phyloP scores from a whole-genome alignment of 495 filamentous ascomycete species.

The Hypoxylon lenormandii region DNA sequence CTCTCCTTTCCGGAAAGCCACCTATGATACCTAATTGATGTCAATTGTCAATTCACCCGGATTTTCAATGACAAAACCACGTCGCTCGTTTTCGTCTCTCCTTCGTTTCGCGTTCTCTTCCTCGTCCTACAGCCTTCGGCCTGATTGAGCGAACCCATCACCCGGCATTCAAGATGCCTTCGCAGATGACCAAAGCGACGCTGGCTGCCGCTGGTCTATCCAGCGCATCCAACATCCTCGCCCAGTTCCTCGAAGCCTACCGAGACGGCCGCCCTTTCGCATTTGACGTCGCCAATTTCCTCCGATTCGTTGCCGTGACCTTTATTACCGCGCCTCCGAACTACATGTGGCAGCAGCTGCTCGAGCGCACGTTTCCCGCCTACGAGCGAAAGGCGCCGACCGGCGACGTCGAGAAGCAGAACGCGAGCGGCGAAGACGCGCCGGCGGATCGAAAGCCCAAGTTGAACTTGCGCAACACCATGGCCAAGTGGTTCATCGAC shows the following conservation, averaged over 20 bases:
- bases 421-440: constrained; percentile 19
- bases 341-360: constrained; percentile 51
- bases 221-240: constrained; percentile 49
- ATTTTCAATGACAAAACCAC: constrained; percentile 33
- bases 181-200: constrained; percentile 50
- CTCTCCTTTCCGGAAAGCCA: constrained; percentile 9
- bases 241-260: constrained; percentile 50
- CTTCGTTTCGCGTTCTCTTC: constrained; percentile 13
- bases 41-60: constrained; percentile 39
- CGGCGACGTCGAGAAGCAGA: constrained; percentile 47
- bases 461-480: constrained; percentile 48
- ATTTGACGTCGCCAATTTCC: constrained; percentile 47
- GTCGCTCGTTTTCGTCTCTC: constrained; percentile 26
- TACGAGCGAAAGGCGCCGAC: constrained; percentile 39
- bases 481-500: constrained; percentile 53
- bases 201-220: constrained; percentile 48
- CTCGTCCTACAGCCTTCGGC: constrained; percentile 25
- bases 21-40: constrained; percentile 12
- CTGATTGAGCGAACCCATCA: constrained; percentile 23
- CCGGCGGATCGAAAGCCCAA: constrained; percentile 34
- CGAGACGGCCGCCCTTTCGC: constrained; percentile 45
- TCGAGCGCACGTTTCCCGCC: constrained; percentile 51
- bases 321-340: constrained; percentile 50
- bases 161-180: constrained; percentile 43
- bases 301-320: constrained; percentile 50